phyloP scores from a whole-genome alignment of 2,329 filamentous ascomycete genomes.

The Mycosphaerella sp. region DNA sequence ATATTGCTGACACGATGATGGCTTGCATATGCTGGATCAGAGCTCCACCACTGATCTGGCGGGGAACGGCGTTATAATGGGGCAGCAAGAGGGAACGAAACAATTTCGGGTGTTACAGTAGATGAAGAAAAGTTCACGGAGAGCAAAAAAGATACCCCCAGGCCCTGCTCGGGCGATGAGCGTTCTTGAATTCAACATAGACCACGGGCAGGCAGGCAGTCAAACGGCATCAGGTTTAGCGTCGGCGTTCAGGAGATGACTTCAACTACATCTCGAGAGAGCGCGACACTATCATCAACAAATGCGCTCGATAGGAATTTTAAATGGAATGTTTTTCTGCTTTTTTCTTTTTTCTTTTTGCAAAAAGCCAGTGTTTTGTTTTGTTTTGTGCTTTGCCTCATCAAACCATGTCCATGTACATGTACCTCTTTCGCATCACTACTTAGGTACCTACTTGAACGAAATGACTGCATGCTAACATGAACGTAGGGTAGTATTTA shows the following conservation, averaged over 20 bases:
- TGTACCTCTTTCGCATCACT: too few relatives aligned
- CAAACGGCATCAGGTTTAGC: conserved; percentile 21
- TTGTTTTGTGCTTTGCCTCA: too few relatives aligned
- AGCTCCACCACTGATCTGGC: background rate
- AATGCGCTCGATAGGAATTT: conserved; percentile 17
- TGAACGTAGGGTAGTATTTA: too few relatives aligned
- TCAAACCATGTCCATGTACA: too few relatives aligned
- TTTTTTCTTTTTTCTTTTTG: background rate
- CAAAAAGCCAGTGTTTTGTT: background rate
- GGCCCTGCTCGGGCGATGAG: conserved; percentile 24
- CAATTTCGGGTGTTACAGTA: conserved; percentile 12
- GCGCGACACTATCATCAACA: conserved; percentile 16
- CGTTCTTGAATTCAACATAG: conserved; percentile 26
- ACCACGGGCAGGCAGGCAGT: conserved; percentile 21
- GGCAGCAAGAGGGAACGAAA: background rate
- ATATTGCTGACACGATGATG: background rate
- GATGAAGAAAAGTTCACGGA: conserved; percentile 18
- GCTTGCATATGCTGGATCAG: conserved; percentile 11
- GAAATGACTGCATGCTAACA: too few relatives aligned
- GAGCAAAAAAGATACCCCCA: conserved; percentile 24
- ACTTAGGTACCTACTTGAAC: too few relatives aligned
- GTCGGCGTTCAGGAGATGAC: conserved; percentile 27
- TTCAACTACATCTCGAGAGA: conserved; percentile 24
- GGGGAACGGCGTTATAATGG: conserved; percentile 15
- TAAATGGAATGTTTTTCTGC: conserved; percentile 8